Evolutionary conservation across 306 rosid species (phyloP), one percentile per base, ranked within the genome.

Genomic region (Luffa acutangula): DNA sequence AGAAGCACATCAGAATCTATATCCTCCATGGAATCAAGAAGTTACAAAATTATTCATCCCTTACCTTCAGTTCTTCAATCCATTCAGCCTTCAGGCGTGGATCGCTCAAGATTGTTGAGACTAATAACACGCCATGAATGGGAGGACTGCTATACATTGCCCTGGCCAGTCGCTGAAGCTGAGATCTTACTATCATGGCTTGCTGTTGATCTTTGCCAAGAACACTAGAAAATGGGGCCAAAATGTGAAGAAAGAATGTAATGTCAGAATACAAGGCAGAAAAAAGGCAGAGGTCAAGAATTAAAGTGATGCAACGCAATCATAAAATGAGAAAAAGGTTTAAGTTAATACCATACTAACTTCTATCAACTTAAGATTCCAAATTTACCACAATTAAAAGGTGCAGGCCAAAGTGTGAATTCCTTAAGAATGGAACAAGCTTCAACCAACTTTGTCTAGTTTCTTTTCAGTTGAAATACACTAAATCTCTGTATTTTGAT

Each of bases 121-220:
- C 85, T 6, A 85, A 67, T 51, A 85, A 60, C 25, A 70, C n/a
- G 8, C 88, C 88, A 41, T 79, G 82, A 62, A 82, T 67, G 15
- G 84, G 85, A 85, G 88, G 88, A 57, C 79, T 82, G 58, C 88
- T 54, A 42, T 85, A 85, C 84, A 82, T 82, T 42, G 85, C 82
- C 80, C 85, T 69, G 39, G 88, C 83, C 72, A 82, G 81, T 81
- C 84, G 82, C 80, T 76, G 81, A 9, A 80, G 77, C 74, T 82
- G 85, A 75, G 82, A 82, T 85, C 77, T 80, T 36, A 85, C 80
- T 43, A 63, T 81, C 75, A 52, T 51, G 3, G 75, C 88, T 82
- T 80, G 82, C 85, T 71, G 66, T 18, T 20, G 41, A 62, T 80
- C 76, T 57, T 82, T 78, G 76, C 84, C 63, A 15, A 85, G 83